Evolutionary conservation across 2,329 filamentous ascomycete species (phyloP).

Genomic region (Hymenoscyphus occultus): DNA sequence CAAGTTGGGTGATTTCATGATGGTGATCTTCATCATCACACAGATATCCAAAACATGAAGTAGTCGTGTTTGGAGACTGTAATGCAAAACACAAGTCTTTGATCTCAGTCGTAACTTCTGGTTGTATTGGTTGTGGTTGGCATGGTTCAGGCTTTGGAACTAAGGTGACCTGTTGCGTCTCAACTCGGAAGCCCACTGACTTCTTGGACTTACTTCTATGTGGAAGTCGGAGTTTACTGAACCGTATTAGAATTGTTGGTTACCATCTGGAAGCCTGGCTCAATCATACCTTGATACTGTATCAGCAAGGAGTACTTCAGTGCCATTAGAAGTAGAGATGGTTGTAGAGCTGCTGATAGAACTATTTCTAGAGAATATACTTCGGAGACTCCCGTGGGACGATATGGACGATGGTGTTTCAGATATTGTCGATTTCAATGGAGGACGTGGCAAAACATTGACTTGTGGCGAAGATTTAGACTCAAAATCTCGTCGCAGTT

Average conservation of each 20-base stretch:
- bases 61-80: not conserved
- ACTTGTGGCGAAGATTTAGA: not conserved
- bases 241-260: not conserved
- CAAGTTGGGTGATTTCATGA: slow-evolving; percentile 12
- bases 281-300: not conserved
- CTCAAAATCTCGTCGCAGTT: slow-evolving; percentile 3
- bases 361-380: not conserved
- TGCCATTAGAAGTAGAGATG: not conserved
- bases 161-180: slow-evolving; percentile 15
- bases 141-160: not conserved
- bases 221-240: too few relatives aligned
- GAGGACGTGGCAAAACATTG: not conserved
- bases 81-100: slow-evolving; percentile 24
- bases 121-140: too few relatives aligned
- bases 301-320: not conserved
- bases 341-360: not conserved
- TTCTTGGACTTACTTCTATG: slow-evolving; percentile 1
- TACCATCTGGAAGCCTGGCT: not conserved
- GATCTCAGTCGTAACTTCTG: slow-evolving; percentile 14
- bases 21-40: slow-evolving; percentile 18
- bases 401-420: not conserved
- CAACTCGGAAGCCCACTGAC: not conserved
- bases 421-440: not conserved
- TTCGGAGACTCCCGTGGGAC: not conserved
- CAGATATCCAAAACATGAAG: slow-evolving; percentile 21